phyloP scores from a whole-genome alignment of 2,329 filamentous ascomycete species.

The Lachnum nothofagi region DNA sequence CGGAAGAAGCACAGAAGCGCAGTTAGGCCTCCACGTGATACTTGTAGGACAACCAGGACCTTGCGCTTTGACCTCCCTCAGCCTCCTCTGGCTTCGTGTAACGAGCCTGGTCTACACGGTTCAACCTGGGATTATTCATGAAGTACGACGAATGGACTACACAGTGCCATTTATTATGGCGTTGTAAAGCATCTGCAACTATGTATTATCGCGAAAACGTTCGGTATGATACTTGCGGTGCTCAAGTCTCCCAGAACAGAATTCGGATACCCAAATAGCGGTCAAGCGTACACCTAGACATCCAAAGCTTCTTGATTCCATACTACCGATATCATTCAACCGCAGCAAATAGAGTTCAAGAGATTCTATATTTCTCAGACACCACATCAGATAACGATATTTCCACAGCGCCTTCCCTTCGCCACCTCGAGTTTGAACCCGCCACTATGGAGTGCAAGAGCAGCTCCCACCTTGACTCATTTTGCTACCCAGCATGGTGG shows the following conservation, averaged over 20 bases:
- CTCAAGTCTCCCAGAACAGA: too few species aligned
- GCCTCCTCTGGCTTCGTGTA: background rate
- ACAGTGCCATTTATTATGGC: background rate
- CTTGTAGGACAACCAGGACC: background rate
- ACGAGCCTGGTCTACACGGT: background rate
- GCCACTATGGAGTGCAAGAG: background rate
- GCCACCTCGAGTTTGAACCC: background rate
- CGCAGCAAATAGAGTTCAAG: too few species aligned
- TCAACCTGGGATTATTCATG: background rate
- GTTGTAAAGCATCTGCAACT: background rate
- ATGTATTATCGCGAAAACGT: too few species aligned
- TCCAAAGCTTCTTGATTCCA: too few species aligned
- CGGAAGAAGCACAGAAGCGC: too few species aligned
- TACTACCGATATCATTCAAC: too few species aligned
- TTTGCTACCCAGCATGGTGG: slow-evolving; percentile 4
- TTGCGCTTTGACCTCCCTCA: background rate
- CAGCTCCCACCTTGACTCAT: background rate
- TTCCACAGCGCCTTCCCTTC: background rate
- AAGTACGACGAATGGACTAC: background rate
- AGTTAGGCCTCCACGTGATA: too few species aligned
- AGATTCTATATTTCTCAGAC: too few species aligned
- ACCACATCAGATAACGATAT: background rate
- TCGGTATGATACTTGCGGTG: too few species aligned
- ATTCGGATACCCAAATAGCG: too few species aligned
- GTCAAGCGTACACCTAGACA: too few species aligned